Percentiles rank a stretch among this genome's conserved stretches.
phyloP scores from a whole-genome alignment of 306 rosid species.

The Vigna unguiculata region DNA sequence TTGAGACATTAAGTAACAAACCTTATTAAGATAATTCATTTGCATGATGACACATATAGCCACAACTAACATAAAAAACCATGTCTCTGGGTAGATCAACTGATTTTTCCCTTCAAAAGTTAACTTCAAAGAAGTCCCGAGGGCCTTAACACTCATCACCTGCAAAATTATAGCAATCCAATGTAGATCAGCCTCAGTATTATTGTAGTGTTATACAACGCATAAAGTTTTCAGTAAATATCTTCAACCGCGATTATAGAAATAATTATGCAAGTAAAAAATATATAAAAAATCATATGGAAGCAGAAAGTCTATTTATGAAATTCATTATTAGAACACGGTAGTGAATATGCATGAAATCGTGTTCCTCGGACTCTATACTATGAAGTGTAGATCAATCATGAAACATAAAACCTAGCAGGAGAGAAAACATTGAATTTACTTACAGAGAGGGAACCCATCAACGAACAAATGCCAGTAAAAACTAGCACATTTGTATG shows the following conservation, averaged over 20 bases:
- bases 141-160: constrained; percentile 98
- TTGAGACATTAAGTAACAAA: constrained; percentile 43
- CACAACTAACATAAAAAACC: constrained; percentile 87
- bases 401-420: constrained; percentile 32
- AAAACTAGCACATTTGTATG: constrained; percentile 77
- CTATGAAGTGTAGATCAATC: constrained; percentile 16
- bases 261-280: constrained; percentile 20
- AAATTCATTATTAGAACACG: constrained; percentile 5
- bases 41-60: constrained; percentile 73
- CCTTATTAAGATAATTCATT: constrained; percentile 93
- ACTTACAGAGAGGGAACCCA: constrained; percentile 92
- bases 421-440: constrained; percentile 2
- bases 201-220: constrained; percentile 16
- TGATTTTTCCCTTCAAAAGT: constrained; percentile 92
- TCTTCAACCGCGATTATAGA: constrained; percentile 4
- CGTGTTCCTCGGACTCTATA: background rate
- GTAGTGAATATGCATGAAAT: constrained; percentile 11
- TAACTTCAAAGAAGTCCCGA: constrained; percentile 86
- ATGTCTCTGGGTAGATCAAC: constrained; percentile 71
- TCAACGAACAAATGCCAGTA: constrained; percentile 86
- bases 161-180: constrained; percentile 46
- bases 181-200: constrained; percentile 13
- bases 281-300: constrained; percentile 15
- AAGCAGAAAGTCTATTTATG: constrained; percentile 21
- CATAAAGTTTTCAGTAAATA: constrained; percentile 31